Conservation (phyloP, 2,329 filamentous ascomycete species). For the Didymella arachidicola region DNA sequence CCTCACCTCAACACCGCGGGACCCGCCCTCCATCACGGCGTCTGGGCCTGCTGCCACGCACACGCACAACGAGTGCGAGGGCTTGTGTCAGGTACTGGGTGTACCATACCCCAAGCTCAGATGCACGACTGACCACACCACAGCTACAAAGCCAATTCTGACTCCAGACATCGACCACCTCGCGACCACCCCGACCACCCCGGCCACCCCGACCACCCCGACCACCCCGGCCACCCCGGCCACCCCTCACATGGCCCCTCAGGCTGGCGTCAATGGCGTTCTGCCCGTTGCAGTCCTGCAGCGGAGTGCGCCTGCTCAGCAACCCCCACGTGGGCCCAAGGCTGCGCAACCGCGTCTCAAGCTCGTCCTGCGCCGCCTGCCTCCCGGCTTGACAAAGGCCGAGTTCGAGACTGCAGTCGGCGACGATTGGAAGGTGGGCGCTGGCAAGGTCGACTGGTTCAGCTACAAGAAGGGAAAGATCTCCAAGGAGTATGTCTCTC, state of each 20-base stretch:
- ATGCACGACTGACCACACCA: not conserved
- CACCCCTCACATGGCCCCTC: conserved; percentile 39
- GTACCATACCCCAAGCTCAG: not conserved
- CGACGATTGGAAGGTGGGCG: conserved; percentile 80
- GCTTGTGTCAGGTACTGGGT: not conserved
- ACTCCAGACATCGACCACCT: not conserved
- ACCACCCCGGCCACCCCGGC: not conserved
- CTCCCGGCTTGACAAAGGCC: conserved; percentile 80
- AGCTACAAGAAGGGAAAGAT: conserved; percentile 77
- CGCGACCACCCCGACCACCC: not conserved
- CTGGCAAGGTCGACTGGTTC: conserved; percentile 85
- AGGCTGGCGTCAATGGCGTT: conserved; percentile 49
- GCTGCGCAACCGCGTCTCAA: conserved; percentile 74
- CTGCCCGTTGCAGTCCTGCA: conserved; percentile 49
- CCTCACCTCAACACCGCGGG: conserved; percentile 7
- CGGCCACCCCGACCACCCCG: not conserved
- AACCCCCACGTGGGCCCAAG: conserved; percentile 45
- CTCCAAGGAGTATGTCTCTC: conserved; percentile 76
- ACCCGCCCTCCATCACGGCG: conserved; percentile 5
- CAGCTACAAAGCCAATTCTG: conserved; percentile 1
- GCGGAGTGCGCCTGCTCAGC: conserved; percentile 42
- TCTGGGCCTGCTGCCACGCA: not conserved
- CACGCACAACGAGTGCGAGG: not conserved
- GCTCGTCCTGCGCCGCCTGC: conserved; percentile 81
- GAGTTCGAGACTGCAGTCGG: conserved; percentile 80